Base-by-base conservation (phyloP, 306 rosid genomes). In the Acacia acuminata region DNA sequence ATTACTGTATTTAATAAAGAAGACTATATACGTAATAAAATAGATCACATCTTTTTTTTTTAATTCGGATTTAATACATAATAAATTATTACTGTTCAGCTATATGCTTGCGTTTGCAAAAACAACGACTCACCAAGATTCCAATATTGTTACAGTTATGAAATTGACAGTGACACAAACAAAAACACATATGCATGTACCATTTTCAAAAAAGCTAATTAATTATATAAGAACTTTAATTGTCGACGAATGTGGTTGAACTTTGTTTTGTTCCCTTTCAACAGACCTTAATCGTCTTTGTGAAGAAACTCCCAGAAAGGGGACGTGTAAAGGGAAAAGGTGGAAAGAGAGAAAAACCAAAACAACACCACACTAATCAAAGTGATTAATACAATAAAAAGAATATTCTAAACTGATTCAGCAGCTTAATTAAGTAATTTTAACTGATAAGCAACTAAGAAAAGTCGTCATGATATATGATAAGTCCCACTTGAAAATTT, bases 81-180 rank as follows among this genome's bases (percentile, higher is more conserved):
- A 30, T 27, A 32, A 64, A 6, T 6, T 2, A 64, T 27, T 27
- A 24, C 27, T 11, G 9, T 27, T 63, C 38, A 14, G 38, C 53
- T 47, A 64, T 15, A 64, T 30, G 40, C 11, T 27, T 27, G 38
- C n/a, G 0, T 27, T 30, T 13, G 42, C 42, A 64, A 64, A 64
- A 30, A 2, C 10, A 7, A 63, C 15, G 69, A 25, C 19, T 27
- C 40, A 17, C 36, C 50, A n/a, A 17, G 38, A 61, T 63, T 71
- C 69, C 75, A 56, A 68, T 47, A 48, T 48, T 77, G 73, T 36
- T 48, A 69, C 20, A 25, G 42, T 15, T 48, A 32, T 51, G 24
- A 44, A 76, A 51, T 19, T 17, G 81, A 77, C 2, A 71, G 73
- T 58, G 82, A 82, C 78, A 51, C 58, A 51, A n/a, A 17, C 58